Conservation (phyloP, 345 rosid genomes). For the Sonneratia caseolaris region DNA sequence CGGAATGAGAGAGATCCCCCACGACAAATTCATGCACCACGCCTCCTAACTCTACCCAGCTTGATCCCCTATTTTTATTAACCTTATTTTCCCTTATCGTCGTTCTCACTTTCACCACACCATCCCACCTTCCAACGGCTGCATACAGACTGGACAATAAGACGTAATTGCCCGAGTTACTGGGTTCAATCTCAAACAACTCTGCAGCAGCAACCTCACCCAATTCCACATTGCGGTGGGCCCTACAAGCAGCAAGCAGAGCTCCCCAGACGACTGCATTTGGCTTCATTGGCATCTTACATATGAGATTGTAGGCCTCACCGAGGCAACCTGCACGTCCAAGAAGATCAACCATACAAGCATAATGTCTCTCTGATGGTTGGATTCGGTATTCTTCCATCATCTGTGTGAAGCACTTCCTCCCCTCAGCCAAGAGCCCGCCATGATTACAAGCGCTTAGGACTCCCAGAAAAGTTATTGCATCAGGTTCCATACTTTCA, state of each 20-base stretch:
- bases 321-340: conserved; percentile 59
- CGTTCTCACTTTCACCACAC: conserved; percentile 43
- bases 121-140: conserved; percentile 50
- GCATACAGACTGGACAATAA: no score
- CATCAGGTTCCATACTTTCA: conserved; percentile 56
- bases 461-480: conserved; percentile 47
- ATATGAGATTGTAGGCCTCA: conserved; percentile 55
- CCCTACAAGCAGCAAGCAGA: conserved; percentile 60
- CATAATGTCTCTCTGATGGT: conserved; percentile 69
- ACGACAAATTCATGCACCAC: conserved; percentile 23
- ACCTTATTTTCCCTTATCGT: conserved; percentile 24
- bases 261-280: conserved; percentile 77
- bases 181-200: conserved; percentile 34
- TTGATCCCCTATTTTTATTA: conserved; percentile 24
- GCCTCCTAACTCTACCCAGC: conserved; percentile 25
- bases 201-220: conserved; percentile 34
- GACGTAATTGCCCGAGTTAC: conserved; percentile 48
- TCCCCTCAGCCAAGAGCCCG: conserved; percentile 56
- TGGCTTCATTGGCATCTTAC: conserved; percentile 60
- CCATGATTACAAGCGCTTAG: conserved; percentile 75
- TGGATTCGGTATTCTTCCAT: conserved; percentile 43
- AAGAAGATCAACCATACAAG: conserved; percentile 74
- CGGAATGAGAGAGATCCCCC: conserved; percentile 25
- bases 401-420: conserved; percentile 49
- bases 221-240: conserved; percentile 40